phyloP scores from a whole-genome alignment of 2,329 filamentous ascomycete species.

The Alternaria incomplexa region DNA sequence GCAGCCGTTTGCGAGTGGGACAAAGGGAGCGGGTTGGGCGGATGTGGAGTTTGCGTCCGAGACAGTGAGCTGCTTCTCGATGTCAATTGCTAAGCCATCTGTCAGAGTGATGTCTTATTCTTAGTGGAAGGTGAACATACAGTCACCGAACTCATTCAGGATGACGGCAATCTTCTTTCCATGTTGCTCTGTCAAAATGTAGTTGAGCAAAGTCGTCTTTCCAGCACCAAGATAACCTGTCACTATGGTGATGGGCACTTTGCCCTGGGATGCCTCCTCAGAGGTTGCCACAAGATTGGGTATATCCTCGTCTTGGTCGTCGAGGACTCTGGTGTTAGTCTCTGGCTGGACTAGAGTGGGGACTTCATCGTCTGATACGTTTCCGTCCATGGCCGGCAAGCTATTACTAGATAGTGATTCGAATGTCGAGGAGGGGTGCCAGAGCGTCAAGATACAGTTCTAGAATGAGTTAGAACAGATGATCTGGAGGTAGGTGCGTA shows the following conservation, averaged over 20 bases:
- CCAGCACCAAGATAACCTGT: slow-evolving; percentile 93
- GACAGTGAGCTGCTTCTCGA: slow-evolving; percentile 93
- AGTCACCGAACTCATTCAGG: slow-evolving; percentile 70
- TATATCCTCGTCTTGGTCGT: slow-evolving; percentile 23
- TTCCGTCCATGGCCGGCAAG: slow-evolving; percentile 19
- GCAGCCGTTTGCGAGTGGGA: slow-evolving; percentile 94
- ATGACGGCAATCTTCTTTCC: slow-evolving; percentile 99
- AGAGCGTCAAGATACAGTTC: background rate
- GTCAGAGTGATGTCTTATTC: background rate
- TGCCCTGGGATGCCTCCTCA: slow-evolving; percentile 60
- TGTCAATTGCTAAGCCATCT: slow-evolving; percentile 72
- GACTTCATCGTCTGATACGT: slow-evolving; percentile 40
- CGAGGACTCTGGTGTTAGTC: slow-evolving; percentile 29
- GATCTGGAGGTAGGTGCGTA: background rate
- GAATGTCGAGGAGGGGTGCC: background rate
- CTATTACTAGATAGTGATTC: background rate
- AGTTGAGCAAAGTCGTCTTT: slow-evolving; percentile 94
- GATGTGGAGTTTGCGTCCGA: slow-evolving; percentile 55
- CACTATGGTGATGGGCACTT: slow-evolving; percentile 84
- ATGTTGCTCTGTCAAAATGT: slow-evolving; percentile 92
- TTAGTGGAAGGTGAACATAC: slow-evolving; percentile 9
- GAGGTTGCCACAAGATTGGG: slow-evolving; percentile 40
- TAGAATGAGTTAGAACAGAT: background rate
- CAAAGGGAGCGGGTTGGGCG: slow-evolving; percentile 62
- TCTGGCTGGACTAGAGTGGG: slow-evolving; percentile 63